These are phyloP conservation scores for Rasamsonia emersonii DNA, from an alignment of 2,329 filamentous ascomycete genomes.

Conservation along the genomic window DNA sequence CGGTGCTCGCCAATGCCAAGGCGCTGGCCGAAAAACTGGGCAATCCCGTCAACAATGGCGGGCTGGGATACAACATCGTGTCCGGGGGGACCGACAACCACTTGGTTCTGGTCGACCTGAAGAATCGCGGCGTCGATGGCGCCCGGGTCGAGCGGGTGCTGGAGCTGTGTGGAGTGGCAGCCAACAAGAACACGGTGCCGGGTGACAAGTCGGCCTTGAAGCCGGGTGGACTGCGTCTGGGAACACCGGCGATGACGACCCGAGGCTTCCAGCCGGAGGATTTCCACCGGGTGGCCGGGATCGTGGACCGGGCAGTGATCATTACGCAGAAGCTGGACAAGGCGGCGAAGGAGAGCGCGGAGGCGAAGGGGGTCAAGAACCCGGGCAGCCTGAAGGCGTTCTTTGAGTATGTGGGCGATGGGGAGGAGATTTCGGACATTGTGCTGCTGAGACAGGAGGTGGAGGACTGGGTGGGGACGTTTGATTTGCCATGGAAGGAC, in stretches of 20 bases:
- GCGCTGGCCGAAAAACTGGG: conserved; percentile 64
- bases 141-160: conserved; percentile 85
- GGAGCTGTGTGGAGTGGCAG: conserved; percentile 89
- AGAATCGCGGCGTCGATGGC: conserved; percentile 77
- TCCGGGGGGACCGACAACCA: conserved; percentile 95
- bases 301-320: conserved; percentile 73
- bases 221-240: conserved; percentile 86
- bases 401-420: conserved; percentile 75
- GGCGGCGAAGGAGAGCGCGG: conserved; percentile 58
- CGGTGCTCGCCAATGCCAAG: conserved; percentile 90
- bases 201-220: conserved; percentile 90
- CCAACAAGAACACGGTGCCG: conserved; percentile 98
- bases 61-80: conserved; percentile 86
- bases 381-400: conserved; percentile 99
- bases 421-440: conserved; percentile 74
- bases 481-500: conserved; percentile 76
- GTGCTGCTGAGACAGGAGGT: conserved; percentile 83
- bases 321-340: conserved; percentile 74
- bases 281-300: conserved; percentile 76
- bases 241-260: conserved; percentile 95
- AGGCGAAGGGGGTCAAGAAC: conserved; percentile 79
- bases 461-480: conserved; percentile 73
- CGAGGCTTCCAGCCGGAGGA: conserved; percentile 84
- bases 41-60: conserved; percentile 61
- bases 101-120: conserved; percentile 91